Evolutionary conservation across 441 rosid species (phyloP).

Genomic region (Eugenia klotzschiana): DNA sequence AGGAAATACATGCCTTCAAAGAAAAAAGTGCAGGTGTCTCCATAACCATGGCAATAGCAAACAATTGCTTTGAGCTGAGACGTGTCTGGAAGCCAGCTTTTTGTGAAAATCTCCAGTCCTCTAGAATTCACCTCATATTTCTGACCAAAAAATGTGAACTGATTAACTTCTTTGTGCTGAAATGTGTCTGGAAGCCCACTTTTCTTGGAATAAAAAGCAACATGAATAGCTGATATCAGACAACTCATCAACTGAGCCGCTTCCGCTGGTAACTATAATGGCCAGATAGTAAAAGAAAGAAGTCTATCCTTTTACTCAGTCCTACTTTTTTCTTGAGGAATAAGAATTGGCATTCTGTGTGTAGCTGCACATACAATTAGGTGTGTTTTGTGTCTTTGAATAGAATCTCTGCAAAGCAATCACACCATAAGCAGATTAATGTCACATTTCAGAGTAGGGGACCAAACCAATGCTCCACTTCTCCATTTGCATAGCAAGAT

Average conservation of each 20-base stretch:
- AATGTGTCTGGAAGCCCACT: constrained; percentile 61
- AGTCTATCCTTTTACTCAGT: neutral
- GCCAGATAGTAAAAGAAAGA: neutral
- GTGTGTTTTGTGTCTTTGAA: neutral
- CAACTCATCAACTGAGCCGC: neutral
- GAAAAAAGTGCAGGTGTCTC: constrained; percentile 92
- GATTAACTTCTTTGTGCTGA: constrained; percentile 38
- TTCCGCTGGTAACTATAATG: neutral
- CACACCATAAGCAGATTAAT: neutral
- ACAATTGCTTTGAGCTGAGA: constrained; percentile 55
- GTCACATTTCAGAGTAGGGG: neutral
- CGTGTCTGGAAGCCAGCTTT: constrained; percentile 74
- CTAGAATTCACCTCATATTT: constrained; percentile 60
- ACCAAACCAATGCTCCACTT: neutral
- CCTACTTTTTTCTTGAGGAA: neutral
- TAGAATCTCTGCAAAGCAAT: neutral
- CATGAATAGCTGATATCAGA: neutral
- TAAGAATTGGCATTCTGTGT: neutral
- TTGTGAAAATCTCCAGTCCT: constrained; percentile 73
- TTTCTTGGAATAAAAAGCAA: constrained; percentile 29
- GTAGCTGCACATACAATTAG: neutral
- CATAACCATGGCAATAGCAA: constrained; percentile 90
- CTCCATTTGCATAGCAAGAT: neutral
- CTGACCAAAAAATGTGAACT: constrained; percentile 15
- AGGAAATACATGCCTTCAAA: constrained; percentile 54